These are phyloP conservation scores for Penicillium sp. DNA, from an alignment of 2,329 filamentous ascomycete genomes.

Conservation along the genomic window DNA sequence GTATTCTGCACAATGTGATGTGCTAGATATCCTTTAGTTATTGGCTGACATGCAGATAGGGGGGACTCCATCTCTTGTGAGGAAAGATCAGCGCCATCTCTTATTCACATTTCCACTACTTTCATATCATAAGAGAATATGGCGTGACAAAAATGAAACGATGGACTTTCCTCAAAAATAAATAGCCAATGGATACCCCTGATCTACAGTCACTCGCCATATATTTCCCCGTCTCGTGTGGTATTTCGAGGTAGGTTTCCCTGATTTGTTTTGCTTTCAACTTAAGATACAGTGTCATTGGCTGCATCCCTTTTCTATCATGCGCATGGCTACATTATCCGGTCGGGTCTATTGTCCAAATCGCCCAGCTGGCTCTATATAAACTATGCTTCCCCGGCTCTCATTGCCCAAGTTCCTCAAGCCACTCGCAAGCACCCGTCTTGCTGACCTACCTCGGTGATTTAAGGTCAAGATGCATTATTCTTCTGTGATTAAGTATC, in stretches of 20 bases:
- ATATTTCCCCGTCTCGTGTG: conserved; percentile 19
- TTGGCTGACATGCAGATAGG: conserved; percentile 7
- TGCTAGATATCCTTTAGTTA: conserved; percentile 6
- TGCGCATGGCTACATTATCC: conserved; percentile 9
- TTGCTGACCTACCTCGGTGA: neutral
- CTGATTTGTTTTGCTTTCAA: neutral
- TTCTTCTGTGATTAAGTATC: conserved; percentile 9
- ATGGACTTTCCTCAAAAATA: conserved; percentile 1
- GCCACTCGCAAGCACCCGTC: neutral
- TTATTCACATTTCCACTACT: conserved; percentile 8
- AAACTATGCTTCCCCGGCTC: conserved; percentile 10
- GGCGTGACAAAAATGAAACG: conserved; percentile 12
- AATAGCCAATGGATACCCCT: conserved; percentile 5
- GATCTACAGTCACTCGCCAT: conserved; percentile 14
- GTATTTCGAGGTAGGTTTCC: conserved; percentile 20
- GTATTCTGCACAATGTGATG: conserved; percentile 4
- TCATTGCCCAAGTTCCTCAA: neutral
- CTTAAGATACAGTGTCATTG: neutral
- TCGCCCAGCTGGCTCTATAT: conserved; percentile 4
- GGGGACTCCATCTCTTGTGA: conserved; percentile 11
- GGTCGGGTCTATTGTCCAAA: neutral
- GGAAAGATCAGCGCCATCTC: conserved; percentile 20
- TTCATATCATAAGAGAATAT: conserved; percentile 18
- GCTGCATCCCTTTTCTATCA: conserved; percentile 10
- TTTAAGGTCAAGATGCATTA: conserved; percentile 17